Conservation (phyloP, 768 basidiomycete genomes). For the Glaciozyma antarctica region DNA sequence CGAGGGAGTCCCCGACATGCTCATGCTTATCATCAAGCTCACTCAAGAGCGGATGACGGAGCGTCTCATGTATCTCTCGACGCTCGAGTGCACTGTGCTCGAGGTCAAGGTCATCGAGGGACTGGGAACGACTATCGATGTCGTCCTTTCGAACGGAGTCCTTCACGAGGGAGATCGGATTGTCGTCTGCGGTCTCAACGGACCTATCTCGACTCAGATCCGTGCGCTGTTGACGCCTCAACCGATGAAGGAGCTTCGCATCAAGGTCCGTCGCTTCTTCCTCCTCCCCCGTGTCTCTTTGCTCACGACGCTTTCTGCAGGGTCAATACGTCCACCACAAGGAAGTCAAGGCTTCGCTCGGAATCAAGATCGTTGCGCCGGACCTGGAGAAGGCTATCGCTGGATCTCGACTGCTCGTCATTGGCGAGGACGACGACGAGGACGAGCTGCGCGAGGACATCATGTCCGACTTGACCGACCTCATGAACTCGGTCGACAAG, state of each 20-base stretch:
- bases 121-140: constrained; percentile 93
- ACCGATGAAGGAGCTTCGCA: constrained; percentile 83
- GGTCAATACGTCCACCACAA: constrained; percentile 85
- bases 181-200: constrained; percentile 92
- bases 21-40: constrained; percentile 92
- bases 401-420: constrained; percentile 83
- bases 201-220: constrained; percentile 89
- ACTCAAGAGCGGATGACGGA: constrained; percentile 98
- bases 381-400: constrained; percentile 97
- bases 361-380: constrained; percentile 88
- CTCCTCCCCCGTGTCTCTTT: background rate
- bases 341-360: constrained; percentile 90
- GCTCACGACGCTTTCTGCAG: constrained; percentile 1
- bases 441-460: constrained; percentile 88
- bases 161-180: constrained; percentile 85
- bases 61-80: constrained; percentile 92
- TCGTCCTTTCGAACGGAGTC: constrained; percentile 88
- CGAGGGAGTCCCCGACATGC: constrained; percentile 98
- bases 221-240: constrained; percentile 92
- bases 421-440: constrained; percentile 92
- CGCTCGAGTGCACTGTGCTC: constrained; percentile 92
- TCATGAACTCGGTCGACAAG: constrained; percentile 85
- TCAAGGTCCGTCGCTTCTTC: constrained; percentile 57
- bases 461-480: constrained; percentile 85
- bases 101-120: constrained; percentile 99